Evolutionary conservation across 371 early-diverging fungal species (phyloP).

Genomic region (Gilbertella persicaria): DNA sequence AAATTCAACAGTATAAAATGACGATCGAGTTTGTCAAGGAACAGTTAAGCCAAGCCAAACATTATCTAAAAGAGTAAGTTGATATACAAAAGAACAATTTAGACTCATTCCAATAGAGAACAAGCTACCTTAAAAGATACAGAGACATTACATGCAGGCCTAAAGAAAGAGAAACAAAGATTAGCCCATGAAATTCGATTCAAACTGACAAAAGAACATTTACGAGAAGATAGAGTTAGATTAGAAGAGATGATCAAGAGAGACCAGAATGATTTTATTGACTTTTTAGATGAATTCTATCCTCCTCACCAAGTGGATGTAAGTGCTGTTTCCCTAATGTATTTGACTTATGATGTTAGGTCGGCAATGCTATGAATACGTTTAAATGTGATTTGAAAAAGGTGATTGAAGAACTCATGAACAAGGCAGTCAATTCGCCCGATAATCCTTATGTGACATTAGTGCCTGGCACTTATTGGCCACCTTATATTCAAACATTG

Average conservation of each 20-base stretch:
- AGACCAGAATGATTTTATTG: slow-evolving; percentile 33
- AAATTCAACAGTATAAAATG: slow-evolving; percentile 15
- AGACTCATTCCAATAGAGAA: slow-evolving; percentile 11
- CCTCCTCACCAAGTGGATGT: slow-evolving; percentile 51
- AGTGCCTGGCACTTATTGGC: slow-evolving; percentile 48
- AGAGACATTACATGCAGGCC: slow-evolving; percentile 21
- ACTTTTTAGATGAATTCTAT: slow-evolving; percentile 47
- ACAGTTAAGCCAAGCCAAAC: slow-evolving; percentile 11
- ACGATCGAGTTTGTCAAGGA: slow-evolving; percentile 16
- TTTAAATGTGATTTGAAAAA: slow-evolving; percentile 32
- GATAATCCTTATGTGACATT: slow-evolving; percentile 51
- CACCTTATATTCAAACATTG: slow-evolving; percentile 59
- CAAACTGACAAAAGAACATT: background rate
- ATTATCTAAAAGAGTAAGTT: background rate
- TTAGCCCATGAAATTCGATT: slow-evolving; percentile 3
- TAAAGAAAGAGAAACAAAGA: slow-evolving; percentile 13
- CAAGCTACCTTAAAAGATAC: slow-evolving; percentile 18
- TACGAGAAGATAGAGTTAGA: background rate
- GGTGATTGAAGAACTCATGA: slow-evolving; percentile 56
- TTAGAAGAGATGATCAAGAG: slow-evolving; percentile 5
- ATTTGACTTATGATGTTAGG: no score
- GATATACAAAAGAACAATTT: background rate
- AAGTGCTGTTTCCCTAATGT: slow-evolving; percentile 16
- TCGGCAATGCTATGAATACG: slow-evolving; percentile 19
- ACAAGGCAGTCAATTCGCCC: slow-evolving; percentile 43